Base-by-base conservation (phyloP, 2,329 filamentous ascomycete species). In the Kalmusia sp. region DNA sequence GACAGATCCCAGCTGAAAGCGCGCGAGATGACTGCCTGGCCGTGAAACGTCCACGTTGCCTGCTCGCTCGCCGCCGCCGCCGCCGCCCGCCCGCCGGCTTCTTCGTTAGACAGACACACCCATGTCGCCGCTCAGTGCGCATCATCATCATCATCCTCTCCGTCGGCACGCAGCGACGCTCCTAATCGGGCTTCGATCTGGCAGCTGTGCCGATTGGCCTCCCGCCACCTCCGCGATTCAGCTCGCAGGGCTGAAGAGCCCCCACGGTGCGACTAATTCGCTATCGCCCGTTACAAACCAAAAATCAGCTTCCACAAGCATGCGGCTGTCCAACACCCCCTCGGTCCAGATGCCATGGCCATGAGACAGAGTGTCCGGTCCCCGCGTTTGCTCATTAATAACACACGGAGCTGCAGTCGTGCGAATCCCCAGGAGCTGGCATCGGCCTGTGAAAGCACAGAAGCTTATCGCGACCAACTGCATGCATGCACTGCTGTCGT, bases 391-490 rank as follows among this genome's bases (percentile, higher is more conserved):
- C n/a, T 22, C 12, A 45, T 22, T 19, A 45, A 30, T 9, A 38
- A 11, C 14, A 15, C 27, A 37, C 17, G 19, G 17, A n/a, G 38
- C 38, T 49, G 25, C 49, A 35, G 28, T 22, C n/a, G n/a, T 41
- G 31, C 11, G 6, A 17, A 15, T 14, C 21, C 11, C 19, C n/a
- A 12, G 12, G 19, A 40, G 4, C 7, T 19, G 19, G 12, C 25
- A 24, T 15, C 22, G 25, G 21, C 68, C 68, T 69, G 58, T 68
- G 57, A 68, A 53, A 55, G 40, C 25, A 38, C 53, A 40, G 52
- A 56, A 62, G 55, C 57, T 71, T 71, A 71, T 71, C 68, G 64
- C 55, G 39, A 34, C 52, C 49, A 49, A 49, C 7, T 28, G 35
- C 6, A 62, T 49, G 61, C 62, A 64, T 51, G 58, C 54, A 62